Base-by-base conservation (phyloP, 2,329 filamentous ascomycete species). In the Zymoseptoria ardabiliae region DNA sequence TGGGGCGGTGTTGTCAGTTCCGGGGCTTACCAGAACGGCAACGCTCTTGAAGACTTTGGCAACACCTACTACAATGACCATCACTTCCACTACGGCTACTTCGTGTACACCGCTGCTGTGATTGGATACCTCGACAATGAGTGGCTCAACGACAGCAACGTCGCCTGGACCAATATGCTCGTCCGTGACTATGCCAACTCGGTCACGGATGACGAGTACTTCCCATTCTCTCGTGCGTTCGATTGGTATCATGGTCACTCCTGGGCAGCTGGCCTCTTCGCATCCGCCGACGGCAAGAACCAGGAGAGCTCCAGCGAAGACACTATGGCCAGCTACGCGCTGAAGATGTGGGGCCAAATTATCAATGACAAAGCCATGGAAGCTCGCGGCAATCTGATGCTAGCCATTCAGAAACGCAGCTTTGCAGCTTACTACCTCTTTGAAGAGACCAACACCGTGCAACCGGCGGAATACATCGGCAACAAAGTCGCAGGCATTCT, bases 161-260 rank as follows among this genome's bases (percentile, higher is more conserved):
- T 84, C 69, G 85, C 83, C 20, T 97, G 87, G 77, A 86, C 97
- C 64, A 90, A 97, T 72, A 85, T 83, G 64, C 80, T 99, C 52
- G 86, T 94, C 54, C 87, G 94, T 59, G 94, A 99, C 68, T 84
- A 79, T 54, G 87, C 91, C 52, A 96, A 96, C 73, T 86, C 91
- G 0, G 86, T 83, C 66, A 70, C 79, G 2, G 72, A 81, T 19
- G 92, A 96, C 71, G 78, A 81, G 25, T 85, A 85, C 67, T 97
- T 95, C 73, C 92, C 93, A 0, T 86, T 90, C 66, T 92, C 83
- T 62, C 84, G 94, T 54, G 84, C 80, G 58, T 97, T 97, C 70
- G 94, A 97, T 75, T 97, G 91, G 90, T 97, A 87, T 73, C 86
- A 95, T 69, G 94, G 93, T 1, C 94, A 97, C 79, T 91, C 88